Conservation (phyloP, 306 rosid species). For the Vigna radiata region DNA sequence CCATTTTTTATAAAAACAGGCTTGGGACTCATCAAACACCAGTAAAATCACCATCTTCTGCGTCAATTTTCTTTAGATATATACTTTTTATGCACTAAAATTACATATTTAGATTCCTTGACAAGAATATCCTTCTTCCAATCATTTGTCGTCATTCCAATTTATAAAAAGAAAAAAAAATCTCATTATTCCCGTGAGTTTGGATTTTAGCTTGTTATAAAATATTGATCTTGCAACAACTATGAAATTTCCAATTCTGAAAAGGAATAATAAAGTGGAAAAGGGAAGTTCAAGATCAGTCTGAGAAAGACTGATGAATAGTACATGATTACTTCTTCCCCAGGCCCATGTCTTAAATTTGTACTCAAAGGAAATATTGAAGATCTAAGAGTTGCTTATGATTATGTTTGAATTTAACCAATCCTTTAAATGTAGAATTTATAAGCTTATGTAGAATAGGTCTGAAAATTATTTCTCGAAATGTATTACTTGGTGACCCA, state of each 20-base stretch:
- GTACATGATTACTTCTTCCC: conserved; percentile 10
- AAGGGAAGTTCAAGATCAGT: neutral
- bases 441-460: conserved; percentile 13
- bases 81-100: neutral
- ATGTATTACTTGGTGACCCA: conserved; percentile 19
- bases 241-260: conserved; percentile 12
- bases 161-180: no score
- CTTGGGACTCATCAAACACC: conserved; percentile 87
- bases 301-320: neutral
- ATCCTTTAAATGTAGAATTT: neutral
- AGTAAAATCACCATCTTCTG: conserved; percentile 51
- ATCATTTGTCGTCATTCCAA: no score
- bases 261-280: neutral
- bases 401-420: conserved; percentile 21
- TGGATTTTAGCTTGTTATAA: neutral
- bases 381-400: conserved; percentile 34
- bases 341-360: conserved; percentile 1
- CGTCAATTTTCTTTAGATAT: conserved; percentile 9
- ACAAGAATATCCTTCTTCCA: no score
- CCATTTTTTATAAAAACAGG: conserved; percentile 91
- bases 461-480: conserved; percentile 28
- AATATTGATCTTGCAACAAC: conserved; percentile 15
- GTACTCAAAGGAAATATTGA: conserved; percentile 2
- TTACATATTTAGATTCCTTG: neutral
- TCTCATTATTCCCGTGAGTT: no score